Base-by-base conservation (phyloP, 768 basidiomycete species). In the Phaeotremella fagi region DNA sequence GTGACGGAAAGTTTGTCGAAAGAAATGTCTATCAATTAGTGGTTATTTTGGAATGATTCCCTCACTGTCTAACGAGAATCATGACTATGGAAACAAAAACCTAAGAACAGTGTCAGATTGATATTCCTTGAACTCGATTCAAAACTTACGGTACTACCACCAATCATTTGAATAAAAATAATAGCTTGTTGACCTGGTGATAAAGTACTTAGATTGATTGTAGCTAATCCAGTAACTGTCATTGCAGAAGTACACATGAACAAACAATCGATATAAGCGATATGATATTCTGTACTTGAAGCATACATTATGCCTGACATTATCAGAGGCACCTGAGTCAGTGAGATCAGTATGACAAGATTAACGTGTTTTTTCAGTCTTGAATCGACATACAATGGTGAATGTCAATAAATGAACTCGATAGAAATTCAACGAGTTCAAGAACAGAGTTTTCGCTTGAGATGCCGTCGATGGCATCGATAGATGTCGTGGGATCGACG, bases 261-360 rank as follows among this genome's bases (percentile, higher is more conserved):
- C 16, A 76, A 62, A 27, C 68, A 69, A 54, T 76, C 75, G 59
- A 76, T 70, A 52, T 74, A 76, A 28, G 38, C 48, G 50, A 75
- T 74, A 26, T 70, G 65, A 48, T 63, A 68, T n/a, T 59, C 42
- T 16, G 73, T 89, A 78, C 90, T 90, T 75, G 81, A 81, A 23
- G 83, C 88, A 66, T 87, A 95, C 66, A 95, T 82, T 48, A 97
- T 83, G 31, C 76, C 83, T 18, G 88, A 87, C 59, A 82, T 81
- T 49, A 91, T 76, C 59, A 95, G 78, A 1, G 92, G 91, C 0
- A 83, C 83, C 73, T 74, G 47, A 22, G 11, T n/a, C n/a, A n/a
- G n/a, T n/a, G n/a, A n/a, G n/a, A n/a, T n/a, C n/a, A n/a, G n/a
- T n/a, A n/a, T n/a, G n/a, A n/a, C n/a, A n/a, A n/a, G n/a, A n/a